phyloP scores from a whole-genome alignment of 768 basidiomycete genomes.

The Amanita inopinata region DNA sequence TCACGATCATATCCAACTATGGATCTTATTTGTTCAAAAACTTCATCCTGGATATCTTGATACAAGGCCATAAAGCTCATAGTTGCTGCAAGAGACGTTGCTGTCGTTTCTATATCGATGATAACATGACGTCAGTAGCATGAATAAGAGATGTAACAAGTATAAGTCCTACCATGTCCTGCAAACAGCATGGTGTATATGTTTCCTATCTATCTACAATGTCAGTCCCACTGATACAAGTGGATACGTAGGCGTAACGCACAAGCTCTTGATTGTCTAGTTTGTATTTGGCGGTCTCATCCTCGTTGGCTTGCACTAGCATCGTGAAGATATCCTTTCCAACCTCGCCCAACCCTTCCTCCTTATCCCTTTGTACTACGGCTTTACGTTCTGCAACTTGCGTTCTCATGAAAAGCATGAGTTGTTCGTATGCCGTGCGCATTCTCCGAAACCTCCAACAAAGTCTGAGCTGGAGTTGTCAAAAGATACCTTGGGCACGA shows the following conservation, averaged over 20 bases:
- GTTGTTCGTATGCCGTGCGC: not conserved
- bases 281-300: conserved; percentile 28
- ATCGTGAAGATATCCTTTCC: conserved; percentile 29
- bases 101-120: conserved; percentile 34
- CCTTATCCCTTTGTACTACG: conserved; percentile 2
- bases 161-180: conserved; percentile 44
- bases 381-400: not conserved
- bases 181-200: conserved; percentile 44
- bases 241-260: conserved; percentile 6
- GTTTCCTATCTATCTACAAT: conserved; percentile 36
- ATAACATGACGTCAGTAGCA: not conserved
- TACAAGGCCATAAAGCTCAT: conserved; percentile 36
- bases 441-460: conserved; percentile 5
- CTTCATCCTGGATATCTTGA: conserved; percentile 38
- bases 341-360: not conserved
- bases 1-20: conserved; percentile 25
- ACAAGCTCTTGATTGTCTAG: conserved; percentile 33
- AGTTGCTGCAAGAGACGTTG: conserved; percentile 36
- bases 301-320: conserved; percentile 37
- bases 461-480: not conserved
- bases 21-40: conserved; percentile 32
- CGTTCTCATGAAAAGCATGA: conserved; percentile 1
- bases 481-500: not conserved
- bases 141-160: not conserved
- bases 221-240: not conserved